Evolutionary conservation across 129 eudicot species (phyloP).

Genomic region (Deinandra increscens): DNA sequence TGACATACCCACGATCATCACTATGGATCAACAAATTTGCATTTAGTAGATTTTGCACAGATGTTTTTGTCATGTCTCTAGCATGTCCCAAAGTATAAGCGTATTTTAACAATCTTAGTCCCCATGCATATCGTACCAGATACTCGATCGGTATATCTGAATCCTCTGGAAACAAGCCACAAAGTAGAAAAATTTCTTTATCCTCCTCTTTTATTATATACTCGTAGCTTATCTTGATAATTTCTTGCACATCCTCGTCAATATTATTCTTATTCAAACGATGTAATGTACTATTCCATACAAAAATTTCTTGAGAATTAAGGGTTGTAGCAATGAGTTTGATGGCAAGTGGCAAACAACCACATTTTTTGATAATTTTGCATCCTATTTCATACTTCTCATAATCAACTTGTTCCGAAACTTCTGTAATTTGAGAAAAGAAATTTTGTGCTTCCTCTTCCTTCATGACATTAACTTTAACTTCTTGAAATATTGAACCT

Average conservation of each 20-base stretch:
- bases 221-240: background rate
- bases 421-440: background rate
- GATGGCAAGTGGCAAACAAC: constrained; percentile 23
- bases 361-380: constrained; percentile 9
- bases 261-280: constrained; percentile 11
- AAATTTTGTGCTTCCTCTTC: background rate
- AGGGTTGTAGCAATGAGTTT: constrained; percentile 14
- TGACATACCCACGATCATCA: background rate
- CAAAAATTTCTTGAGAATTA: background rate
- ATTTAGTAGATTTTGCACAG: background rate
- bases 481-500: background rate
- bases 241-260: background rate
- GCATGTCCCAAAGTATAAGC: background rate
- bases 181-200: background rate
- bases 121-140: constrained; percentile 12
- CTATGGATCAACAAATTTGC: constrained; percentile 14
- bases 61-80: constrained; percentile 11
- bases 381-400: background rate
- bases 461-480: constrained; percentile 7
- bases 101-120: background rate
- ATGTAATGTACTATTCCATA: background rate
- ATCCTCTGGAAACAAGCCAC: constrained; percentile 7
- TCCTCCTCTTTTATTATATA: background rate
- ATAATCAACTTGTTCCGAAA: background rate
- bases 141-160: background rate